Evolutionary conservation across 2,329 filamentous ascomycete species (phyloP), one percentile per base, ranked within the genome.

Genomic region (Leptographium wingfieldii): DNA sequence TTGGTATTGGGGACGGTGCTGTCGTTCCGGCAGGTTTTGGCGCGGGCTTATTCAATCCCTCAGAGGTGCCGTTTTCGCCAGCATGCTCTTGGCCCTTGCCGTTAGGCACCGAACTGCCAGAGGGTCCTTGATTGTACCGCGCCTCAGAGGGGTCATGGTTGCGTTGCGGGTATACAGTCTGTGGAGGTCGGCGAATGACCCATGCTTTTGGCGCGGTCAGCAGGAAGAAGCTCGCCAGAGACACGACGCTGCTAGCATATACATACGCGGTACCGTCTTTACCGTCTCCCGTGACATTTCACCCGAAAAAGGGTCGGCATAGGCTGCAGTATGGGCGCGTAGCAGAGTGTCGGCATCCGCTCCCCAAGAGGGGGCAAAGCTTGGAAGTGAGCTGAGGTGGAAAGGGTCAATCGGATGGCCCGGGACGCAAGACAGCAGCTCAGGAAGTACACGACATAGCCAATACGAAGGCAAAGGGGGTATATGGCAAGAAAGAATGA

Each of bases 161-260:
- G 61, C 66, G 66, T 31, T 66, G 64, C 11, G 66, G 62, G 5
- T 48, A 56, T n/a, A 63, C 48, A 1, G 65, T 59, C 12, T 56
- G 57, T 6, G 63, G 63, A 12, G 66, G 66, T 14, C 62, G 63
- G n/a, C 64, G 59, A 14, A 65, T 51, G 43, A 66, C 61, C 65
- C 65, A 66, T 56, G 65, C 65, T 66, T 53, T 53, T n/a, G 38
- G 14, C 11, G 46, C 22, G 29, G 58, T 62, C 46, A 60, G 56
- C 43, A 25, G 2, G 16, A 2, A 29, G 49, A 12, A 54, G 22
- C 22, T 38, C 10, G 5, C 27, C 12, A 35, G 29, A 35, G 25
- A 57, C 31, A 22, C 49, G n/a, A 57, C 2, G n/a, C 29, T 14
- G 22, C 14, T 11, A 16, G 5, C 14, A 35, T n/a, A 52, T 22